These are phyloP conservation scores for Torrubiellomyces zombiae DNA, from an alignment of 2,329 filamentous ascomycete genomes.

Conservation along the genomic window DNA sequence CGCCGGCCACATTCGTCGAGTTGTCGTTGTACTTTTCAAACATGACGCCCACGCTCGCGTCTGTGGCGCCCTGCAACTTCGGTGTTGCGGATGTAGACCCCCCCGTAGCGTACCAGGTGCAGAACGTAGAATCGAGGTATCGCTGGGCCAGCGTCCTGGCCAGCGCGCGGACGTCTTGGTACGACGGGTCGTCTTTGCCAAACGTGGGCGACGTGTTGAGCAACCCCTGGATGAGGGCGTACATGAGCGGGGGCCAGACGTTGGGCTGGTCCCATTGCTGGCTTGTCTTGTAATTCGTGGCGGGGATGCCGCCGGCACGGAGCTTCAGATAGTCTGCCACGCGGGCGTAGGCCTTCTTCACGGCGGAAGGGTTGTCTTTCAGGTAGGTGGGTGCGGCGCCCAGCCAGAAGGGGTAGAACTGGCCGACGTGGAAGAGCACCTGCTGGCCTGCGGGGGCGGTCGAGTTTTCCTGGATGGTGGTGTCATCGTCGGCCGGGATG, in stretches of 20 bases:
- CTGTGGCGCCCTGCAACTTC: constrained; percentile 27
- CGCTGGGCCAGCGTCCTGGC: constrained; percentile 44
- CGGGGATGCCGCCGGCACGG: constrained; percentile 39
- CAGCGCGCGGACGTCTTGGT: constrained; percentile 34
- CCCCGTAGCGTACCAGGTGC: constrained; percentile 53
- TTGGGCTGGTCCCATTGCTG: constrained; percentile 58
- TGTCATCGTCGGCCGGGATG: constrained; percentile 29
- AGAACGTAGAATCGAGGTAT: constrained; percentile 51
- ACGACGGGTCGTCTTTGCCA: constrained; percentile 34
- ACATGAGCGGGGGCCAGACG: constrained; percentile 52
- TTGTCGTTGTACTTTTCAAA: constrained; percentile 54
- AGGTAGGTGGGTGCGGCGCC: constrained; percentile 42
- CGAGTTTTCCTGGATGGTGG: constrained; percentile 10
- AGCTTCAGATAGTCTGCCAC: constrained; percentile 34
- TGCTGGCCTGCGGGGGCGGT: constrained; percentile 37
- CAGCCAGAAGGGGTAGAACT: constrained; percentile 55
- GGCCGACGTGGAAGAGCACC: constrained; percentile 38
- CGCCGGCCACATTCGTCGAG: constrained; percentile 40
- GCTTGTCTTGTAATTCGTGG: constrained; percentile 42
- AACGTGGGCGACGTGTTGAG: constrained; percentile 42
- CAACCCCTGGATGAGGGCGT: constrained; percentile 45
- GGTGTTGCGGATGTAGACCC: constrained; percentile 38
- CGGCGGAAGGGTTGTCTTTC: constrained; percentile 39
- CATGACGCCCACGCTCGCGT: constrained; percentile 38
- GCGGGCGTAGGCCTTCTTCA: constrained; percentile 35